Evolutionary conservation across 2,329 filamentous ascomycete species (phyloP).

Genomic region (Monosporascus sp.): DNA sequence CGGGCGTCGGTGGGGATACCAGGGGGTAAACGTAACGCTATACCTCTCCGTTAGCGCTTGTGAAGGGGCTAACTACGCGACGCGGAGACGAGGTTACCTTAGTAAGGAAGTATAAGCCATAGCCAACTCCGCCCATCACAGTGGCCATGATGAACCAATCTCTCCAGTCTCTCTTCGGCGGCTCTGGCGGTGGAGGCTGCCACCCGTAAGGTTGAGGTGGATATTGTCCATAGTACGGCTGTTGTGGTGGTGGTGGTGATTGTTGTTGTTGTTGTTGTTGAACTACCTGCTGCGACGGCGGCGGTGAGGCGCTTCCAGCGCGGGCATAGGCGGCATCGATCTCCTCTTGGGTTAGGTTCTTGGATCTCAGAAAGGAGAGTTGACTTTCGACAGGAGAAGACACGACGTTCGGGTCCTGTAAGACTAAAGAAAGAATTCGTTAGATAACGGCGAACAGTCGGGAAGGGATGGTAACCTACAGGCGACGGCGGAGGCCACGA

Average conservation of each 20-base stretch:
- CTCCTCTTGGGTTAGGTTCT: conserved; percentile 96
- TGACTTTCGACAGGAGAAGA: conserved; percentile 88
- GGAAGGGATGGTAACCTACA: conserved; percentile 18
- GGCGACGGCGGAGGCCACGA: conserved; percentile 26
- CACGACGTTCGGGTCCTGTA: conserved; percentile 89
- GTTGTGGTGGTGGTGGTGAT: conserved; percentile 27
- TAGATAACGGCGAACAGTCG: conserved; percentile 1
- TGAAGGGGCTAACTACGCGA: background rate
- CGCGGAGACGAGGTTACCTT: conserved; percentile 53
- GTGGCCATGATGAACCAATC: conserved; percentile 99
- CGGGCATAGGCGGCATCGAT: conserved; percentile 79
- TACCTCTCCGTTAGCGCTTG: conserved; percentile 13
- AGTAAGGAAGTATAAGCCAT: conserved; percentile 80
- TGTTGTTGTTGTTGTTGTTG: conserved; percentile 34
- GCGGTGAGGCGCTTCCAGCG: conserved; percentile 43
- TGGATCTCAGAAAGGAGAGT: conserved; percentile 87
- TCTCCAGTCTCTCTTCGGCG: conserved; percentile 85
- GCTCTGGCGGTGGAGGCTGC: conserved; percentile 50
- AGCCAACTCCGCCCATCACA: conserved; percentile 81
- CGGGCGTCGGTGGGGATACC: conserved; percentile 87
- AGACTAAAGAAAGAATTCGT: conserved; percentile 49
- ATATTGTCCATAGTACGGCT: conserved; percentile 40
- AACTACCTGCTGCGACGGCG: conserved; percentile 36
- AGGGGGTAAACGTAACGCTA: conserved; percentile 88
- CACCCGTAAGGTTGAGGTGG: conserved; percentile 47